Evolutionary conservation across 176 grass and related monocot species (phyloP), one percentile per base, ranked within the genome.

Genomic region (Hordeum marinum): DNA sequence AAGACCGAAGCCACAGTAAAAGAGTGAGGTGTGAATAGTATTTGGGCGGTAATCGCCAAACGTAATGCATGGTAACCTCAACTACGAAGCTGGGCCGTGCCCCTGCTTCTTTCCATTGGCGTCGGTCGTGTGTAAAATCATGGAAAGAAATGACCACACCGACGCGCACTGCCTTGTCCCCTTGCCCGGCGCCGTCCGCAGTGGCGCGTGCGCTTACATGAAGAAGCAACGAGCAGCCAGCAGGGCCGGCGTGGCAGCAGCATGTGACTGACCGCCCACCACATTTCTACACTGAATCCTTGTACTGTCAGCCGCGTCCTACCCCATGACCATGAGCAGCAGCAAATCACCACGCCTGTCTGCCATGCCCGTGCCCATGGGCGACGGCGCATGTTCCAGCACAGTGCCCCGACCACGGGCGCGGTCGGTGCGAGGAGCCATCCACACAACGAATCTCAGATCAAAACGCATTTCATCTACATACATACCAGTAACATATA

Each of bases 301-400:
- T 39, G 34, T n/a, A 69, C 18, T 24, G 68, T 10, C 68, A 21
- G 1, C 68, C n/a, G 5, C 35, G 36, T 35, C 63, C 68, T 36
- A 26, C 45, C 31, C 52, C 68, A 79, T 24, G 62, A 50, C 52
- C 68, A 79, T 24, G 62, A 50, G 5, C 46, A 65, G 57, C 54
- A 62, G 73, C 45, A 66, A 75, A 60, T 27, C 68, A 21, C 46
- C 60, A 26, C 2, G 37, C 68, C 25, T 68, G 76, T 77, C 67
- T 43, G 42, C 24, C 70, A 73, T 72, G 57, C 81, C 24, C 70
- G 46, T 72, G 57, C 81, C 8, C 58, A 46, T 26, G 76, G 14
- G 63, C 11, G 59, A 84, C 77, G 14, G 60, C 82, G 50, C 87
- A 76, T 62, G 87, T 39, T 72, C 69, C 17, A 60, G 62, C 24